These are phyloP conservation scores for Phanerodontia chrysosporium DNA, from an alignment of 768 basidiomycete species.

Conservation along the genomic window DNA sequence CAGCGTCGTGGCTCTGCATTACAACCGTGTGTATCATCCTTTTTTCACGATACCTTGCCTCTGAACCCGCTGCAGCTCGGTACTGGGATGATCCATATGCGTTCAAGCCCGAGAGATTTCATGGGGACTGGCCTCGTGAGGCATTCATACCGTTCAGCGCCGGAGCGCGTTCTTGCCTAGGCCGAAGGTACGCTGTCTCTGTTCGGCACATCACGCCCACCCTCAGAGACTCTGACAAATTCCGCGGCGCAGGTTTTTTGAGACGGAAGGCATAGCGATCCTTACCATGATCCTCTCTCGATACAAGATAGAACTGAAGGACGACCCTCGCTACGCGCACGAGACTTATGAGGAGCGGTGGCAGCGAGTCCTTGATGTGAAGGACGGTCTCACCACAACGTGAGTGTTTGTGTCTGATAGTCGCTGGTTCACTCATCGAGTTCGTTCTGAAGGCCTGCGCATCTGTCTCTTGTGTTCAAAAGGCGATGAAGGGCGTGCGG, in stretches of 20 bases:
- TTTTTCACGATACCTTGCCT: not conserved
- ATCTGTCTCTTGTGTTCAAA: constrained; percentile 19
- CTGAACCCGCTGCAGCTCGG: constrained; percentile 21
- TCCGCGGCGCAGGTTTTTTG: constrained; percentile 33
- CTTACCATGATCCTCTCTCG: constrained; percentile 42
- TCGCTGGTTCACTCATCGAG: not conserved
- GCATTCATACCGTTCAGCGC: constrained; percentile 51
- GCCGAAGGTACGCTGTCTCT: constrained; percentile 32
- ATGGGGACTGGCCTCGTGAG: constrained; percentile 48
- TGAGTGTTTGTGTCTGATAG: constrained; percentile 29
- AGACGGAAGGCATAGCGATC: constrained; percentile 47
- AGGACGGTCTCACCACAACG: constrained; percentile 40
- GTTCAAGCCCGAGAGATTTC: constrained; percentile 42
- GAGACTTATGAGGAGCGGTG: too few species aligned
- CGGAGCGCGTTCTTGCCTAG: constrained; percentile 43
- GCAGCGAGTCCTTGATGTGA: constrained; percentile 35
- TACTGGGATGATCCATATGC: constrained; percentile 35
- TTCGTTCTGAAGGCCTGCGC: constrained; percentile 13
- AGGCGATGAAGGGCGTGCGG: too few species aligned
- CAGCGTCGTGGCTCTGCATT: constrained; percentile 22
- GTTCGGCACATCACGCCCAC: not conserved
- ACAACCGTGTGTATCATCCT: constrained; percentile 23
- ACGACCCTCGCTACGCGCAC: constrained; percentile 44
- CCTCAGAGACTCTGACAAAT: too few species aligned
- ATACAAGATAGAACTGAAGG: constrained; percentile 45